Base-by-base conservation (phyloP, 2,329 filamentous ascomycete genomes). In the Diaporthe citriasiana region DNA sequence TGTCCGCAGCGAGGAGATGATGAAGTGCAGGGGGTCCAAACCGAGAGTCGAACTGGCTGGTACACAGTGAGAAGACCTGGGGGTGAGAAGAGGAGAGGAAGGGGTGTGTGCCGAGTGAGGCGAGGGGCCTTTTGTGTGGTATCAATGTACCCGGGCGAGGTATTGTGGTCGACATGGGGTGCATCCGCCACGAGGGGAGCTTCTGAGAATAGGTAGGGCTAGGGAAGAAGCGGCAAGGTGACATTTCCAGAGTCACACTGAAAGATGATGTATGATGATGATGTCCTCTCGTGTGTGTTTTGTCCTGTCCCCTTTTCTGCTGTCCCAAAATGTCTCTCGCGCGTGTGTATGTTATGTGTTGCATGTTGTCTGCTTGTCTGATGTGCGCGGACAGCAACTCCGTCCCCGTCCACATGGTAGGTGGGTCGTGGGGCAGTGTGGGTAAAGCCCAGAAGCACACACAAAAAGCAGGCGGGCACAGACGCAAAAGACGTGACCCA, bases 111-210 rank as follows among this genome's bases (percentile, higher is more conserved):
- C 47, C n/a, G n/a, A 63, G 33, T n/a, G 35, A 38, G 40, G 47
- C 10, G 42, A 33, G 30, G 47, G 47, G 33, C 63, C 57, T 68
- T 68, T 68, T 68, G 63, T 68, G 63, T 68, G 51, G 63, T 38
- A 68, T 68, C 47, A 6, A 68, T 40, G 47, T 68, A 40, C 63
- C 63, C 33, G 17, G 10, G 47, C n/a, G 33, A 68, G 47, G 33
- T 50, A 25, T 42, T 35, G 13, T 15, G 25, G 59, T 30, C 25
- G 63, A 40, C 47, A 68, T 53, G 47, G 63, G 63, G 30, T 25
- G 63, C 63, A 68, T 68, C 63, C 63, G 63, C 71, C 51, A 59
- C 50, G 60, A 72, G 60, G 55, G 40, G 47, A 60, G 22, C 42
- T 70, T 70, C 47, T 60, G 35, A 55, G 72, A 65, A 53, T 50